Percentiles rank a stretch among this genome's conserved stretches.
phyloP scores from a whole-genome alignment of 2,329 filamentous ascomycete genomes.

The Pezicula carpinea region DNA sequence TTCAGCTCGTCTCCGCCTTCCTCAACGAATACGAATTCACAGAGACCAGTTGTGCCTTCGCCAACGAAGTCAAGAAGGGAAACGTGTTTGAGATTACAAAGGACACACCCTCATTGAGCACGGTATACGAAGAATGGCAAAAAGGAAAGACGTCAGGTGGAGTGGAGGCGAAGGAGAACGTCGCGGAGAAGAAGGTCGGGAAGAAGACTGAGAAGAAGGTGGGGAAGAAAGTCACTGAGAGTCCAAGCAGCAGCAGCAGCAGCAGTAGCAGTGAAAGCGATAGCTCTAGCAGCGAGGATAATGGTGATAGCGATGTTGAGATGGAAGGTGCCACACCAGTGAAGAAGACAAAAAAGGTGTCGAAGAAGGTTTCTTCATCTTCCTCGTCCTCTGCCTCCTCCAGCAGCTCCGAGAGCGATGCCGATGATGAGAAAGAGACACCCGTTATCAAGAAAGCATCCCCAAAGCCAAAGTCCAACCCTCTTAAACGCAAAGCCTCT shows the following conservation, averaged over 20 bases:
- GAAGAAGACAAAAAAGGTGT: constrained; percentile 22
- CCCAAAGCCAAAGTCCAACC: constrained; percentile 32
- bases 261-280: constrained; percentile 19
- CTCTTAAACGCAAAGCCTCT: constrained; percentile 52
- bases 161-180: constrained; percentile 21
- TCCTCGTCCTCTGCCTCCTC: constrained; percentile 34
- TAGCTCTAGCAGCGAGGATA: constrained; percentile 27
- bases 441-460: constrained; percentile 20
- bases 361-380: constrained; percentile 25
- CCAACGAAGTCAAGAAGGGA: constrained; percentile 51
- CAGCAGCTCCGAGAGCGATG: constrained; percentile 43
- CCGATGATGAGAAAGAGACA: constrained; percentile 43
- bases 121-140: constrained; percentile 35
- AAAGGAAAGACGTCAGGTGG: constrained; percentile 17
- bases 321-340: constrained; percentile 22
- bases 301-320: constrained; percentile 30
- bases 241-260: constrained; percentile 8
- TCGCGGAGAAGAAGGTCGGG: constrained; percentile 23
- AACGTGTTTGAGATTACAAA: constrained; percentile 39
- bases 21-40: constrained; percentile 62
- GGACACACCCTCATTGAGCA: constrained; percentile 29
- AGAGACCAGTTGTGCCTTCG: constrained; percentile 56
- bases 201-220: constrained; percentile 18
- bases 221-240: constrained; percentile 23
- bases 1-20: constrained; percentile 64